A percentile compares a stretch with the other conserved stretches of the same genome.
Conservation (phyloP, 805 yeast species). For the Wickerhamomyces bovis region DNA sequence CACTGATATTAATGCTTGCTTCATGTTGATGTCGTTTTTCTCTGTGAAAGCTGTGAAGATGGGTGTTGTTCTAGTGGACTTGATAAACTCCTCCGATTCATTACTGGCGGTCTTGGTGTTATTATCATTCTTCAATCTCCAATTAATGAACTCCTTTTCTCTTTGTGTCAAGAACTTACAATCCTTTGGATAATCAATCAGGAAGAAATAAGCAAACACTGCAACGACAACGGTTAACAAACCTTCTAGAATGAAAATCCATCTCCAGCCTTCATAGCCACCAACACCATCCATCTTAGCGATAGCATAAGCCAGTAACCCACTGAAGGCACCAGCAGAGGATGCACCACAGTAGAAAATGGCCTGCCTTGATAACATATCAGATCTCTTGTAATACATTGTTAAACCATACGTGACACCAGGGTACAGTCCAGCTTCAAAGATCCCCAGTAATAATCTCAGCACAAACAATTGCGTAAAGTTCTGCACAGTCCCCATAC, state of each 20-base stretch:
- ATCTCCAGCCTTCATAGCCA: conserved; percentile 38
- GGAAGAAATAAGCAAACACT: conserved; percentile 26
- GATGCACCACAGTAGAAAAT: conserved; percentile 34
- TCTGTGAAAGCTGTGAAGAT: conserved; percentile 10
- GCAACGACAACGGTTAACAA: conserved; percentile 32
- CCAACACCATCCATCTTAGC: conserved; percentile 28
- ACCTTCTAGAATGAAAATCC: conserved; percentile 30
- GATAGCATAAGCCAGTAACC: conserved; percentile 36
- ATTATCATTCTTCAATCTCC: conserved; percentile 17
- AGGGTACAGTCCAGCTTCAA: conserved; percentile 39
- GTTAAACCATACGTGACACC: conserved; percentile 34
- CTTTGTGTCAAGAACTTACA: conserved; percentile 36
- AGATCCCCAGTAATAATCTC: conserved; percentile 39
- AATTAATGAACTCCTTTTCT: conserved; percentile 26
- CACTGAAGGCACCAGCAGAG: conserved; percentile 40
- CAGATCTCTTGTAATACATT: conserved; percentile 33
- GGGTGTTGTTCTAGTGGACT: conserved; percentile 7
- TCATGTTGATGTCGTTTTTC: conserved; percentile 10
- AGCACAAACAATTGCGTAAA: conserved; percentile 24
- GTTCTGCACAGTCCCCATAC: conserved; percentile 40
- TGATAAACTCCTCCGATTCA: conserved; percentile 3
- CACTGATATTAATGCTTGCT: conserved; percentile 17
- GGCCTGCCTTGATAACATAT: conserved; percentile 32
- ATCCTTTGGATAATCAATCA: conserved; percentile 38
- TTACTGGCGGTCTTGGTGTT: conserved; percentile 2